A percentile compares a stretch with the other conserved stretches of the same genome.
Conservation (phyloP, 176 grass and related monocot species). For the Tillandsia leiboldiana region DNA sequence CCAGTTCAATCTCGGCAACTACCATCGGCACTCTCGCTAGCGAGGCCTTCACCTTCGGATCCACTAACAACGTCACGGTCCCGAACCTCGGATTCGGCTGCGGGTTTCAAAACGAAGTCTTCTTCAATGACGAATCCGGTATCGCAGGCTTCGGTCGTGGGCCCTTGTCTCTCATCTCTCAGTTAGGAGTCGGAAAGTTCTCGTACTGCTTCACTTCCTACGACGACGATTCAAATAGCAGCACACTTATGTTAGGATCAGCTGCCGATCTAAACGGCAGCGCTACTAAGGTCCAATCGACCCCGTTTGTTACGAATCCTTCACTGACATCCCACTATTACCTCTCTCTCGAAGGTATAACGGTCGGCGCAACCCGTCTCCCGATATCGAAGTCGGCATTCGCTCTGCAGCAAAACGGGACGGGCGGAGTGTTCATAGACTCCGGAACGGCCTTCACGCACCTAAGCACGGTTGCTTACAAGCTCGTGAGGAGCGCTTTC, state of each 20-base stretch:
- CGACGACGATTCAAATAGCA: constrained; percentile 13
- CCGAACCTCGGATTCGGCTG: constrained; percentile 39
- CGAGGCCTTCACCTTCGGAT: constrained; percentile 51
- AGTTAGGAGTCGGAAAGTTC: constrained; percentile 37
- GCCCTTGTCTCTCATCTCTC: constrained; percentile 33
- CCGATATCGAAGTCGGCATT: background rate
- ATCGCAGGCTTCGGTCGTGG: constrained; percentile 45
- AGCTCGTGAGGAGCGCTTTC: constrained; percentile 23
- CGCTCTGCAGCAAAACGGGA: background rate
- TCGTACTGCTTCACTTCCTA: constrained; percentile 54
- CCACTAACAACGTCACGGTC: background rate
- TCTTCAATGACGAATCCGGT: constrained; percentile 23
- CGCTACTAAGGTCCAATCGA: constrained; percentile 6
- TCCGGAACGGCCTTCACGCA: constrained; percentile 49
- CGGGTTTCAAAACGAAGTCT: constrained; percentile 12
- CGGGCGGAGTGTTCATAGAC: constrained; percentile 40
- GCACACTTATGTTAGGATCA: constrained; percentile 43
- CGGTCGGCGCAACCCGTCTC: constrained; percentile 14
- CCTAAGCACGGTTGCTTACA: constrained; percentile 11
- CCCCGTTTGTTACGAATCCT: constrained; percentile 13
- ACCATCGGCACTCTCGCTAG: constrained; percentile 35
- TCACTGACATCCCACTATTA: constrained; percentile 18
- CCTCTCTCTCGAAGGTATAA: constrained; percentile 25
- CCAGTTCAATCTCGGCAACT: too few species aligned
- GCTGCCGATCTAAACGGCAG: constrained; percentile 24